These are phyloP conservation scores for Aspergillus bertholletiae DNA, from an alignment of 495 filamentous ascomycete genomes.

Conservation along the genomic window DNA sequence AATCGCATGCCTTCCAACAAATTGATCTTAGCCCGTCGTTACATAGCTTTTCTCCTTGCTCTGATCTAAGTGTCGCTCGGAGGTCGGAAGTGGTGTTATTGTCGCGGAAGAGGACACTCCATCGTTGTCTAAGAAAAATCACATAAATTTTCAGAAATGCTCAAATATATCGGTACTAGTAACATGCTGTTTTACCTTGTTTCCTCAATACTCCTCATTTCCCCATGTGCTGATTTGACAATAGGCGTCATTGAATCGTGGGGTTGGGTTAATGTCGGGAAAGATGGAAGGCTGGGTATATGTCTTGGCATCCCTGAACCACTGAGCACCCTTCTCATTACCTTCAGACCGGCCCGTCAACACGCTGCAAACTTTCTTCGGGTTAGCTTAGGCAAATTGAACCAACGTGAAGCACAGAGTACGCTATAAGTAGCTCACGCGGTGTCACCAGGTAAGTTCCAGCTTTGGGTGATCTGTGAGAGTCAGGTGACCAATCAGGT, in stretches of 20 bases:
- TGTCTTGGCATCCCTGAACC: not conserved
- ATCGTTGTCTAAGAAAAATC: constrained; percentile 50
- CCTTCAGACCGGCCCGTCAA: no score
- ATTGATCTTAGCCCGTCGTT: constrained; percentile 75
- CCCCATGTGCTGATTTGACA: constrained; percentile 18
- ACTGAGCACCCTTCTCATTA: no score
- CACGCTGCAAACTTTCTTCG: no score
- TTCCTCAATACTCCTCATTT: constrained; percentile 64
- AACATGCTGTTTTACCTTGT: constrained; percentile 44
- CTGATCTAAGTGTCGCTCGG: constrained; percentile 58
- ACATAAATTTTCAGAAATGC: constrained; percentile 6
- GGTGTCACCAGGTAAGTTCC: no score
- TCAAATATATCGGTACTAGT: not conserved
- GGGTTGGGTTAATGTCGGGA: constrained; percentile 13
- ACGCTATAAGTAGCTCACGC: no score
- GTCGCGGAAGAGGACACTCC: constrained; percentile 62
- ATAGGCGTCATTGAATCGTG: constrained; percentile 11
- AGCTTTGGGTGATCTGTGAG: no score
- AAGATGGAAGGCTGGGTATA: not conserved
- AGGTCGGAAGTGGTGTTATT: constrained; percentile 60
- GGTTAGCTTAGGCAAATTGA: no score
- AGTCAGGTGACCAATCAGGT: no score
- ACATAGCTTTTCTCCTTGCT: constrained; percentile 56
- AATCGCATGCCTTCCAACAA: constrained; percentile 78
- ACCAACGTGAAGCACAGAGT: no score